Evolutionary conservation across 2,329 filamentous ascomycete genomes (phyloP), one percentile per base, ranked within the genome.

Genomic region (Eurotiales sp.): DNA sequence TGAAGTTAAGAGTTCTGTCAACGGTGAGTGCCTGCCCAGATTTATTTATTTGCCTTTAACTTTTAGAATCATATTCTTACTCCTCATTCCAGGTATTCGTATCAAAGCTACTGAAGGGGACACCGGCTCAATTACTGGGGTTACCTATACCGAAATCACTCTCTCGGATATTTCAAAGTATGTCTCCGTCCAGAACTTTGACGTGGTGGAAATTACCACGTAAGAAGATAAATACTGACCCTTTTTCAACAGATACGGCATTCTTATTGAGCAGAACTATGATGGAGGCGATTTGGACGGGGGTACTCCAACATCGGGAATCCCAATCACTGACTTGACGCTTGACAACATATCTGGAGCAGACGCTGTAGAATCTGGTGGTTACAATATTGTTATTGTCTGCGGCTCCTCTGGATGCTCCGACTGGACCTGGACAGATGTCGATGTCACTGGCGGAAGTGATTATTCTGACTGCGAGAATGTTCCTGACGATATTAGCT

Each of bases 261-360:
- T 83, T 52, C 70, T 82, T 46, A 75, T 84, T 53, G 70, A 83
- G 64, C 81, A 84, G 68, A 78, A 82, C 62, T 82, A 66, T 57
- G 59, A 76, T 49, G 79, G 79, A 56, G 77, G 71, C 11, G 70
- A 70, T 3, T 15, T 52, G 11, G 61, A 70, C 4, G 72, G 65
- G 6, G 71, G 70, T 1, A 54, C 56, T 8, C 65, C 71, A 5
- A 65, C 65, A 1, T 51, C 50, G n/a, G 50, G 50, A 32, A 51
- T 51, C 17, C 50, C 50, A 11, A 51, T 51, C 32, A 51, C 63
- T 2, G 69, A 65, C 30, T 53, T 76, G 22, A 71, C 62, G 2
- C 51, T 75, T 27, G 48, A 64, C 27, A 57, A 64, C 19, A 60
- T 74, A 39, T 68, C 62, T 10, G 72, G 72, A 37, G 59, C 61